Percentiles rank a stretch among this genome's conserved stretches.
Evolutionary conservation across 2,329 filamentous ascomycete genomes (phyloP).

Genomic region (Penicillium capsulatum): DNA sequence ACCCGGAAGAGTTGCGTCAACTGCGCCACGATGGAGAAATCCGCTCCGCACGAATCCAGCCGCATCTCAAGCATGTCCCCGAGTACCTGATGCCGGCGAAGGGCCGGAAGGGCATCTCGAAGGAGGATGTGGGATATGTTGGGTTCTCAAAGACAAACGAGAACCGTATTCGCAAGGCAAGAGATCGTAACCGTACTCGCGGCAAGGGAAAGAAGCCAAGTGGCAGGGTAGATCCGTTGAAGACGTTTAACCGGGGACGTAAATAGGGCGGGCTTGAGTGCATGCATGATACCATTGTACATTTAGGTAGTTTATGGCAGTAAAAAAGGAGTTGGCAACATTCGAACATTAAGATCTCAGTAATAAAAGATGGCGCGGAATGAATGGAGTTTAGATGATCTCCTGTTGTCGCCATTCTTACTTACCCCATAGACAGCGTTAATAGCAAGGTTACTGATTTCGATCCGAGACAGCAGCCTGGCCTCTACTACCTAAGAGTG

Average conservation of each 20-base stretch:
- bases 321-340: conserved; percentile 1
- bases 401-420: too few species aligned
- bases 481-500: too few species aligned
- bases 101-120: conserved; percentile 63
- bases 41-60: conserved; percentile 74
- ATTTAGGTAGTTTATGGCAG: conserved; percentile 5
- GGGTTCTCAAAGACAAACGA: conserved; percentile 53
- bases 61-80: conserved; percentile 88
- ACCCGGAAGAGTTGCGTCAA: conserved; percentile 81
- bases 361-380: too few species aligned
- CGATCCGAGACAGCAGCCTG: too few species aligned
- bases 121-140: conserved; percentile 71
- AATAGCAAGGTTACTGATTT: too few species aligned
- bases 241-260: conserved; percentile 68
- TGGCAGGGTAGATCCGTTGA: conserved; percentile 69
- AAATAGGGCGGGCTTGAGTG: conserved; percentile 22
- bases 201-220: conserved; percentile 47
- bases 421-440: too few species aligned
- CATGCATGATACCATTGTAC: conserved; percentile 25
- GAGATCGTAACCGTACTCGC: conserved; percentile 39
- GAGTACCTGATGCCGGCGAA: conserved; percentile 84
- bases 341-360: not conserved
- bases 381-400: too few species aligned
- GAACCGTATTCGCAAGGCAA: conserved; percentile 51
- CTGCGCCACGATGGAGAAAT: conserved; percentile 87